Conservation (phyloP, 441 rosid species). For the Dalechampia spathulata region DNA sequence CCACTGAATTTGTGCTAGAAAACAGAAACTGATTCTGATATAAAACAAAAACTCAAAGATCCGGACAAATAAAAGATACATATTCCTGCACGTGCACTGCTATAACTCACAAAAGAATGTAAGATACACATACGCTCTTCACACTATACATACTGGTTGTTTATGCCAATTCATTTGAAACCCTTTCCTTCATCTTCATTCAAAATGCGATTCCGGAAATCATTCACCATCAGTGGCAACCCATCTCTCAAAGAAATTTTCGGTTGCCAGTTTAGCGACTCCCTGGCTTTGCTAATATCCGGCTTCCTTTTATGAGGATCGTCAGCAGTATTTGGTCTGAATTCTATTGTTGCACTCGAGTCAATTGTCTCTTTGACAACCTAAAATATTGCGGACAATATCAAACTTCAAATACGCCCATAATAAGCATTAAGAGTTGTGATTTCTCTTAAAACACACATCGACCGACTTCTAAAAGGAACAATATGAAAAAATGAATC, state of each 20-base stretch:
- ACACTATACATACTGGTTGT: conserved; percentile 34
- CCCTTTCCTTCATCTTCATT: conserved; percentile 80
- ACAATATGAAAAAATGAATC: no score
- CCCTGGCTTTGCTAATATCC: conserved; percentile 87
- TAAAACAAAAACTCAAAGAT: conserved; percentile 2
- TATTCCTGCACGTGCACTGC: conserved; percentile 14
- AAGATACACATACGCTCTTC: conserved; percentile 21
- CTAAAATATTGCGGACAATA: conserved; percentile 24
- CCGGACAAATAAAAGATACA: background rate
- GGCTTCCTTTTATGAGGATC: conserved; percentile 98
- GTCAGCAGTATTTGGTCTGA: conserved; percentile 82
- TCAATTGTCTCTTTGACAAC: conserved; percentile 89
- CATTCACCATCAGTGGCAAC: conserved; percentile 87
- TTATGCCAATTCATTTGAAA: conserved; percentile 17
- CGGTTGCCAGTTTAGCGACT: conserved; percentile 88
- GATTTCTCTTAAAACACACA: background rate
- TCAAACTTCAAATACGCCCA: background rate
- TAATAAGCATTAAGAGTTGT: background rate
- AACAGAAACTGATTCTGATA: background rate
- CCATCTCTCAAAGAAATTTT: conserved; percentile 76
- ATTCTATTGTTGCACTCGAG: conserved; percentile 88
- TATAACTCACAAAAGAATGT: conserved; percentile 19
- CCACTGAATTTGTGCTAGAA: no score
- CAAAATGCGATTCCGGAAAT: conserved; percentile 81
- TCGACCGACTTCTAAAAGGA: no score